These are phyloP conservation scores for Apiospora sp. DNA, from an alignment of 2,329 filamentous ascomycete species.

Conservation along the genomic window DNA sequence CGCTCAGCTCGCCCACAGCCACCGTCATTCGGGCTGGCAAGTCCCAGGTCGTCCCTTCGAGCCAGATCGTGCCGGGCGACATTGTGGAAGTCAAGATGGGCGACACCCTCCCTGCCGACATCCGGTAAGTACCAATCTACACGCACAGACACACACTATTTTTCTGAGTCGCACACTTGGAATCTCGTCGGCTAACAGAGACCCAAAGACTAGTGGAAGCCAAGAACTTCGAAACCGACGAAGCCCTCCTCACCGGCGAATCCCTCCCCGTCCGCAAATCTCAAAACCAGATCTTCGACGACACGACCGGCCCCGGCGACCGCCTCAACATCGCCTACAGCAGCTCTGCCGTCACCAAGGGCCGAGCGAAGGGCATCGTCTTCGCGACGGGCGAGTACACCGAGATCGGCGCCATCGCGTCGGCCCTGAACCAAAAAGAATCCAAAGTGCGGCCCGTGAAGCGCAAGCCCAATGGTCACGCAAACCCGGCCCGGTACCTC, in stretches of 20 bases:
- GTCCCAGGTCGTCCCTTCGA: constrained; percentile 58
- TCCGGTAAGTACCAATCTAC: constrained; percentile 38
- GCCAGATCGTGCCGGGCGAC: constrained; percentile 64
- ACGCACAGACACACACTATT: not conserved
- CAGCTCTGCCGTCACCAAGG: constrained; percentile 68
- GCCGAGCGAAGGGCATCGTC: constrained; percentile 66
- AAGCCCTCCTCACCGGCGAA: constrained; percentile 70
- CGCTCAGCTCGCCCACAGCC: constrained; percentile 58
- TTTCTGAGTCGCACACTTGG: not conserved
- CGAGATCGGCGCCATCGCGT: constrained; percentile 71
- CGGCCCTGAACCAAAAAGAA: constrained; percentile 64
- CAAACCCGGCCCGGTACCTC: constrained; percentile 54
- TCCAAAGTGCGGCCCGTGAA: constrained; percentile 59
- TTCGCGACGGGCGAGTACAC: constrained; percentile 68
- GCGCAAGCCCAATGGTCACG: constrained; percentile 58
- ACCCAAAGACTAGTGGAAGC: constrained; percentile 53
- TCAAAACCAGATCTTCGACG: constrained; percentile 55
- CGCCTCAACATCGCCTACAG: constrained; percentile 70
- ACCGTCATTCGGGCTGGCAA: constrained; percentile 59
- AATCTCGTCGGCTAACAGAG: not conserved
- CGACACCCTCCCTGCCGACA: constrained; percentile 52
- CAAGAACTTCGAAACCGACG: constrained; percentile 66
- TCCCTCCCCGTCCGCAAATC: constrained; percentile 66
- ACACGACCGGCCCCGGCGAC: constrained; percentile 65
- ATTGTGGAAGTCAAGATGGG: constrained; percentile 62